Conservation (phyloP, 2,329 filamentous ascomycete species). For the Fusarium marasasianum region DNA sequence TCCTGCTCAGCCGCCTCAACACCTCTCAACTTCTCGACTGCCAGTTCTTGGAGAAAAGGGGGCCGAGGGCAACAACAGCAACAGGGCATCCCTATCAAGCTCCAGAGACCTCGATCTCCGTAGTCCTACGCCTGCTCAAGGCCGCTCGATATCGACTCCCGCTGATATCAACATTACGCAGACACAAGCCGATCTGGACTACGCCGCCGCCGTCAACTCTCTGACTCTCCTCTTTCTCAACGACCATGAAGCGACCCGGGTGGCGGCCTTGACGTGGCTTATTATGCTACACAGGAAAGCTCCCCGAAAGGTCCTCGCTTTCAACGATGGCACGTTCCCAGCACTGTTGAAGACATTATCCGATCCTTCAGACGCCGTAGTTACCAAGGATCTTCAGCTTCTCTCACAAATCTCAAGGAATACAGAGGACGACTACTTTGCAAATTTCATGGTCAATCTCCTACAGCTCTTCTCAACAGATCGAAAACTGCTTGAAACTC, state of each 20-base stretch:
- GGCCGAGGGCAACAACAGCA: conserved; percentile 58
- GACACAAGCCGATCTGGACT: conserved; percentile 82
- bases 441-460: conserved; percentile 97
- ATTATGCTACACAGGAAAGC: conserved; percentile 98
- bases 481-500: conserved; percentile 85
- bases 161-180: conserved; percentile 54
- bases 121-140: conserved; percentile 62
- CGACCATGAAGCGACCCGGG: conserved; percentile 94
- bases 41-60: conserved; percentile 55
- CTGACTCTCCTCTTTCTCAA: conserved; percentile 94
- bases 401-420: conserved; percentile 96
- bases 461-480: conserved; percentile 96
- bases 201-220: conserved; percentile 92
- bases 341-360: conserved; percentile 95
- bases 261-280: conserved; percentile 93
- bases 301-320: conserved; percentile 89
- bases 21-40: conserved; percentile 51
- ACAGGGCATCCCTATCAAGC: conserved; percentile 62
- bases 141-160: conserved; percentile 58
- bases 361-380: conserved; percentile 93
- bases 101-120: conserved; percentile 63
- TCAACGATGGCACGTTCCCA: conserved; percentile 97
- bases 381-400: conserved; percentile 91
- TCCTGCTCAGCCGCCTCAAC: conserved; percentile 40
- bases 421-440: conserved; percentile 97